Conservation (phyloP, 2,329 filamentous ascomycete species). For the Ilyonectria robusta region DNA sequence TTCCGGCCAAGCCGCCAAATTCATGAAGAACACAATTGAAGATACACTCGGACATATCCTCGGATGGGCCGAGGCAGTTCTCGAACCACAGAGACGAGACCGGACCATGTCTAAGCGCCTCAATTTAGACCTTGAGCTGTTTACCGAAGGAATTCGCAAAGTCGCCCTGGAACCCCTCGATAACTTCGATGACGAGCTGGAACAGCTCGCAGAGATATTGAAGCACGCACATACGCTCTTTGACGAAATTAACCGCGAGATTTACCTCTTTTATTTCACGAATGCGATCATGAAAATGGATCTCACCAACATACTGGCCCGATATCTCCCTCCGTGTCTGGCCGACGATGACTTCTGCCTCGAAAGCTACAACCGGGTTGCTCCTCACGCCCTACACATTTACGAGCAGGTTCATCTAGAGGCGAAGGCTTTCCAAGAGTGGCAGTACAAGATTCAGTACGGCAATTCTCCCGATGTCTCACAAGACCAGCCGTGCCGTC, state of each 20-base stretch:
- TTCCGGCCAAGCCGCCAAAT: background rate
- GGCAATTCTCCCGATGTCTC: background rate
- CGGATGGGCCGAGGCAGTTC: background rate
- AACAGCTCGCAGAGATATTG: too few relatives aligned
- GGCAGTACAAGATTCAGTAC: constrained; percentile 5
- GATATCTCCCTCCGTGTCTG: background rate
- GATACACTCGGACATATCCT: background rate
- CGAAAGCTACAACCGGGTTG: background rate
- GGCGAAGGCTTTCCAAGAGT: background rate
- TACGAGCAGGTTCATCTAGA: constrained; percentile 6
- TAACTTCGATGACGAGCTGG: too few relatives aligned
- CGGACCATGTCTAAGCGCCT: too few relatives aligned
- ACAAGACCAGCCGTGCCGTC: background rate
- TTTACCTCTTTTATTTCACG: background rate
- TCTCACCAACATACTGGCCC: background rate
- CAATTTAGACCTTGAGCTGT: too few relatives aligned
- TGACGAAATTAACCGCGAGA: too few relatives aligned
- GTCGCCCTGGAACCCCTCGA: too few relatives aligned
- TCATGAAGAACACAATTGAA: background rate
- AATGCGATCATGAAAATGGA: background rate
- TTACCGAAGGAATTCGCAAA: too few relatives aligned
- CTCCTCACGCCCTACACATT: constrained; percentile 3
- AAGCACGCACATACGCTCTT: too few relatives aligned
- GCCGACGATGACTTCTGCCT: background rate
- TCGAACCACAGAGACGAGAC: too few relatives aligned